Base-by-base conservation (phyloP, 2,329 filamentous ascomycete species). In the Orbilia javanica region DNA sequence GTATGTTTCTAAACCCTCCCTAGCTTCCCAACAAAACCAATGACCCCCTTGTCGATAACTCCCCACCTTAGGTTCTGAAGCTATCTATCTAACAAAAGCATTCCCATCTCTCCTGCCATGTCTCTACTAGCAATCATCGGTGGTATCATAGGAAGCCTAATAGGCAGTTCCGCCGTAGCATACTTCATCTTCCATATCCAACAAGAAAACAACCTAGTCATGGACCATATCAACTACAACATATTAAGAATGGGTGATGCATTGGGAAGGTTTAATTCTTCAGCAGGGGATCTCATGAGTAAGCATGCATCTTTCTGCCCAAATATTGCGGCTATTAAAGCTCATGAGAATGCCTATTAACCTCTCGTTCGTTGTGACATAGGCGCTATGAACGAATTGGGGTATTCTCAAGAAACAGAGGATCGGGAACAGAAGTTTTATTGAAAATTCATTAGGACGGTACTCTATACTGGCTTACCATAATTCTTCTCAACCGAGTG, bases 111-210 rank as follows among this genome's bases (percentile, higher is more conserved):
- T 29, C 48, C 57, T 53, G 55, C 11, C n/a, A 36, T 15, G 25
- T 11, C 8, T 18, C 22, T 10, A 6, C 20, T 44, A 76, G 72
- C 65, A 46, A n/a, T 76, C 39, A 25, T 76, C 44, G 55, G 64
- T 7, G 48, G 72, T 31, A 15, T 76, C 8, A 64, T 69, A 60
- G 72, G 64, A 46, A 64, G 72, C 27, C 20, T 76, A 20, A 44
- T 69, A 13, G 57, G 72, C 11, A 64, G 42, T 27, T n/a, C 68
- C 36, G 57, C 36, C 13, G 18, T 65, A 11, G 52, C 57, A 36
- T 63, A 25, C 44, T 65, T 39, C 46, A 13, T 64, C 20, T 63
- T 31, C 53, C 55, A 36, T 7, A 18, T 48, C 29, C 29, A 69
- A n/a, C 7, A n/a, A 5, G 15, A 66, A 4, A 42, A 52, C 39